Percentiles rank a stretch among this genome's conserved stretches.
phyloP scores from a whole-genome alignment of 1,284 basidiomycete species.

The Agroathelia rolfsii region DNA sequence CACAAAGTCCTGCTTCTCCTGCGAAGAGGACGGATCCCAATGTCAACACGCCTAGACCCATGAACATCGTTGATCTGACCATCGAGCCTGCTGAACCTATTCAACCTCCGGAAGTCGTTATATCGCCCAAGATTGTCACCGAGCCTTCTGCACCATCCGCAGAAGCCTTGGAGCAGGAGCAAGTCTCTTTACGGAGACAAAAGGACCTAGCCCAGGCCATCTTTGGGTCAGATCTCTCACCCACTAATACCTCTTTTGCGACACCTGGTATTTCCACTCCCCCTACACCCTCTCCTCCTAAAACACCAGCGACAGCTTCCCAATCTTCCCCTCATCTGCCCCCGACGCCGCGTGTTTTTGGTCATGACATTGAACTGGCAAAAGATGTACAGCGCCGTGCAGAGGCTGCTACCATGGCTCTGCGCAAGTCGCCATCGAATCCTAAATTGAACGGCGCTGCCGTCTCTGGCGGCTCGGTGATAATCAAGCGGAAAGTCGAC shows the following conservation, averaged over 20 bases:
- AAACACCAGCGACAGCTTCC: constrained; percentile 13
- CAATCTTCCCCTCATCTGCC: constrained; percentile 20
- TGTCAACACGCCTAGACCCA: too few species aligned
- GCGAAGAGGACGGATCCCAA: constrained; percentile 23
- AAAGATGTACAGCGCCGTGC: constrained; percentile 60
- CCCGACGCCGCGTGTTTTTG: constrained; percentile 27
- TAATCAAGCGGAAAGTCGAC: constrained; percentile 55
- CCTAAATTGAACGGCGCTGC: constrained; percentile 27
- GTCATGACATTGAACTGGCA: constrained; percentile 43
- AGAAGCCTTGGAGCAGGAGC: too few species aligned
- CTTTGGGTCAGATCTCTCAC: constrained; percentile 24
- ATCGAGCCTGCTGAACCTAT: too few species aligned
- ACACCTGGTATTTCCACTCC: constrained; percentile 12
- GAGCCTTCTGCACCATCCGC: constrained; percentile 20
- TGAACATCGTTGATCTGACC: too few species aligned
- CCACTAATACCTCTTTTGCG: constrained; percentile 3
- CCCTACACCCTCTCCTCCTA: constrained; percentile 7
- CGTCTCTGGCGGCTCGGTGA: constrained; percentile 31
- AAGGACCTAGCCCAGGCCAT: constrained; percentile 32
- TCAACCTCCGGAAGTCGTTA: too few species aligned
- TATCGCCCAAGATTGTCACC: constrained; percentile 15
- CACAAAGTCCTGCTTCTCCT: constrained; percentile 17
- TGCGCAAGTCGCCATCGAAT: constrained; percentile 50
- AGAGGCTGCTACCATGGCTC: constrained; percentile 58
- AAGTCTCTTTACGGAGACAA: constrained; percentile 26